phyloP scores from a whole-genome alignment of 192 early-diverging fungal genomes.

The Ramicandelaber brevisporus region DNA sequence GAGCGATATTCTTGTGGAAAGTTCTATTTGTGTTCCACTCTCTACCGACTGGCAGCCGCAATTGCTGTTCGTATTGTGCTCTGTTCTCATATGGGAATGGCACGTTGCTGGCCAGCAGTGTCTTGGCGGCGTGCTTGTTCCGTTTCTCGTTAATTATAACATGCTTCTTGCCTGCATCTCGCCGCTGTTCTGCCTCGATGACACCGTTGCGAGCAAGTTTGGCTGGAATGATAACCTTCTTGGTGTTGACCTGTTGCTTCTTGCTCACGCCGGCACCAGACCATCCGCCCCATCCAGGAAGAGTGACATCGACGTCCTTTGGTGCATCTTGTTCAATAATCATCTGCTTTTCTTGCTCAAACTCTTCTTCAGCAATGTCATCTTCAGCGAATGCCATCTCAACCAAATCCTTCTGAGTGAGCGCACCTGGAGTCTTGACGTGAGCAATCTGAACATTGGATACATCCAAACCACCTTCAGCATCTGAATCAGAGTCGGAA shows the following conservation, averaged over 20 bases:
- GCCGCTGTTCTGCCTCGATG: conserved; percentile 5
- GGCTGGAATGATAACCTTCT: conserved; percentile 8
- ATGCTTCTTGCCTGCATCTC: conserved; percentile 10
- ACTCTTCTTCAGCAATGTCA: conserved; percentile 61
- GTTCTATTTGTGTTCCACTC: conserved; percentile 80
- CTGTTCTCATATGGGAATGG: conserved; percentile 63
- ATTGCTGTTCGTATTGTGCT: conserved; percentile 72
- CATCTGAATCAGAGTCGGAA: too few species aligned
- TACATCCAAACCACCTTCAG: too few species aligned
- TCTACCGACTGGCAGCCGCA: conserved; percentile 70
- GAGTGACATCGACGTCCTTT: conserved; percentile 51
- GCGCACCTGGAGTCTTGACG: conserved; percentile 16
- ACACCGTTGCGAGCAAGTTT: conserved; percentile 11
- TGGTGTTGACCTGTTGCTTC: conserved; percentile 28
- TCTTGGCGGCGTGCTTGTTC: conserved; percentile 51
- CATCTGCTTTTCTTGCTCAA: conserved; percentile 60
- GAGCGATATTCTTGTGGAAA: conserved; percentile 47
- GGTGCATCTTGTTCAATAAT: conserved; percentile 44
- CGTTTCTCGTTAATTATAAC: conserved; percentile 87
- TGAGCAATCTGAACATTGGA: too few species aligned
- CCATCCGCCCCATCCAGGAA: conserved; percentile 94
- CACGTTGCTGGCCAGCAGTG: conserved; percentile 41
- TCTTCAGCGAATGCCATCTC: conserved; percentile 89
- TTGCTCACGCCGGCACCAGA: conserved; percentile 34
- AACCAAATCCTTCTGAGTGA: conserved; percentile 58